Conservation (phyloP, 345 rosid species). For the Acer saccharum region DNA sequence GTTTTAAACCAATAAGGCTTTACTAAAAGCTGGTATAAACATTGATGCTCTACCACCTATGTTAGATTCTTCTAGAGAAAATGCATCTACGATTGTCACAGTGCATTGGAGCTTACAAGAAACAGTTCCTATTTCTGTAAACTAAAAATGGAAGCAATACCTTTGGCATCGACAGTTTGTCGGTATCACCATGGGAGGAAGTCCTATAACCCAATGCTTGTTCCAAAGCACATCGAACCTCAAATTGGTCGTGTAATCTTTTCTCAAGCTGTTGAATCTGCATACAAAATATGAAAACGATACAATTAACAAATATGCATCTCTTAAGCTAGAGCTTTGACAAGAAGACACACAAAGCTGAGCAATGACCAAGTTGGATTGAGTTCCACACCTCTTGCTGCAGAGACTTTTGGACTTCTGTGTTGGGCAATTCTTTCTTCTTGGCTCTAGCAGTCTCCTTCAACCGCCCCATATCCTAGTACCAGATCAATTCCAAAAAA, state of each 20-base stretch:
- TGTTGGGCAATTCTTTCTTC: slow-evolving; percentile 45
- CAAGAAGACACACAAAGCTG: neutral
- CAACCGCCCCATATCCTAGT: slow-evolving; percentile 63
- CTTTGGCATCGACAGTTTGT: slow-evolving; percentile 59
- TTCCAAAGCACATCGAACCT: slow-evolving; percentile 74
- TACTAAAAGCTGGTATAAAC: neutral
- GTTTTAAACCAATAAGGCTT: neutral
- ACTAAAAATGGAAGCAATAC: slow-evolving; percentile 36
- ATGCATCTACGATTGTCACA: neutral
- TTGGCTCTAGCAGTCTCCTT: slow-evolving; percentile 41
- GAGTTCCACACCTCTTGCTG: slow-evolving; percentile 75
- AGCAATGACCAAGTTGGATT: neutral
- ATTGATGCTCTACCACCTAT: neutral
- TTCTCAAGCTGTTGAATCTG: slow-evolving; percentile 87
- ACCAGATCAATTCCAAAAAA: slow-evolving; percentile 29
- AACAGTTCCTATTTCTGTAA: slow-evolving; percentile 1
- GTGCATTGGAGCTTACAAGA: neutral
- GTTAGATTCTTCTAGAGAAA: neutral
- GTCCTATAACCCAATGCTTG: slow-evolving; percentile 76
- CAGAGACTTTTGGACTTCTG: slow-evolving; percentile 58
- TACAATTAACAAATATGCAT: neutral
- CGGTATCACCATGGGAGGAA: slow-evolving; percentile 37
- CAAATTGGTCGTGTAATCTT: slow-evolving; percentile 75
- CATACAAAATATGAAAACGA: slow-evolving; percentile 19
- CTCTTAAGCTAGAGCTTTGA: neutral